A percentile compares a stretch with the other conserved stretches of the same genome.
phyloP scores from a whole-genome alignment of 352 stramenopile species.

The Pythium coloratum region DNA sequence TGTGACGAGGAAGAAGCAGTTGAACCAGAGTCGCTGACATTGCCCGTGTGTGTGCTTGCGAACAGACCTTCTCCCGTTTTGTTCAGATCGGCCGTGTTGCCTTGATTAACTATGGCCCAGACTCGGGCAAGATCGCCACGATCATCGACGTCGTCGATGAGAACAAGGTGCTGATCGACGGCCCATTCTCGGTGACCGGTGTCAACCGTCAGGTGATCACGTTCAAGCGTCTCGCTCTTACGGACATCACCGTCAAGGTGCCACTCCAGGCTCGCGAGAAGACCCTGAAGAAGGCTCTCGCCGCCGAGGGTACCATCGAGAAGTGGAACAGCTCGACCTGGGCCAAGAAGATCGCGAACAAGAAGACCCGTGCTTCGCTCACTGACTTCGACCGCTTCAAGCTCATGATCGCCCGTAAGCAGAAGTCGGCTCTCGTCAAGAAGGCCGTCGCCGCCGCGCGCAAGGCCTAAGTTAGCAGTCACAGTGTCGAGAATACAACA shows the following conservation, averaged over 20 bases:
- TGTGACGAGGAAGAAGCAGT: background rate
- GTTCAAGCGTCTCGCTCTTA: conserved; percentile 97
- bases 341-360: conserved; percentile 98
- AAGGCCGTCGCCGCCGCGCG: conserved; percentile 79
- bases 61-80: conserved; percentile 98
- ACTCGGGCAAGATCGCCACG: conserved; percentile 97
- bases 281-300: conserved; percentile 92
- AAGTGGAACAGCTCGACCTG: conserved; percentile 96
- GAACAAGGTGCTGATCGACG: conserved; percentile 98
- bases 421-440: conserved; percentile 95
- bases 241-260: conserved; percentile 96
- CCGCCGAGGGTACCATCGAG: conserved; percentile 84
- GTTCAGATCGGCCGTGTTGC: conserved; percentile 99
- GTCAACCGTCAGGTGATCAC: conserved; percentile 98
- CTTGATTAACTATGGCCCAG: conserved; percentile 98
- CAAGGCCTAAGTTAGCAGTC: conserved; percentile 48
- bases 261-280: conserved; percentile 92
- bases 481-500: conserved; percentile 25
- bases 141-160: conserved; percentile 99
- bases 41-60: background rate
- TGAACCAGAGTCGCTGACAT: background rate
- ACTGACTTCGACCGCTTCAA: conserved; percentile 99
- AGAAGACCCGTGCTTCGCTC: conserved; percentile 94
- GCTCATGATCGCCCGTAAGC: conserved; percentile 98
- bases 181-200: conserved; percentile 93